Conservation (phyloP, 345 rosid genomes). For the Eucalyptus pauciflora region DNA sequence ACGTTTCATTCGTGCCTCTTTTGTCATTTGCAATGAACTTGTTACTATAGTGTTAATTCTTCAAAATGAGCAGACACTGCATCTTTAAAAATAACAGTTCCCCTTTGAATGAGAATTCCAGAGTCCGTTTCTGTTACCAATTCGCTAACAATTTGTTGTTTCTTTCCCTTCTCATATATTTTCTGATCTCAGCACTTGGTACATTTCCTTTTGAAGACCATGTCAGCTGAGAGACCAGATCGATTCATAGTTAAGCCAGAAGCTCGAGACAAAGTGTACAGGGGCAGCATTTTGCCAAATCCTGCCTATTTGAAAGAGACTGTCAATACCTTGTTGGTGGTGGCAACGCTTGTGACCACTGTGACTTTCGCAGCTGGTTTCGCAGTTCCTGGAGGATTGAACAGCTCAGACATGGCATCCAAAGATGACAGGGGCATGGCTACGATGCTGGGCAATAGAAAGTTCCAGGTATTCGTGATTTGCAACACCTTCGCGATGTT, state of each 20-base stretch:
- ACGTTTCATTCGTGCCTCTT: neutral
- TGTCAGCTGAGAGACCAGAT: neutral
- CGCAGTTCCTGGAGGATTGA: neutral
- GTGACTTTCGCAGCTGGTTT: neutral
- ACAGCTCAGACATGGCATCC: neutral
- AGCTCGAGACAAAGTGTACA: neutral
- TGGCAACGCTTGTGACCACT: neutral
- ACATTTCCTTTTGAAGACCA: rapidly evolving
- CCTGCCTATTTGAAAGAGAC: rapidly evolving
- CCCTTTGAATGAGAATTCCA: neutral
- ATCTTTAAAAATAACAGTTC: neutral
- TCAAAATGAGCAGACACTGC: neutral
- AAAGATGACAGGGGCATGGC: neutral
- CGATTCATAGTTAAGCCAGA: neutral
- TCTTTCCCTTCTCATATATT: neutral
- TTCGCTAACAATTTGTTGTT: neutral
- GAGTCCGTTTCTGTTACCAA: neutral
- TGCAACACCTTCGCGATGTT: neutral
- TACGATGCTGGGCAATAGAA: neutral
- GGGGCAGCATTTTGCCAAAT: rapidly evolving
- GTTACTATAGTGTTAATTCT: neutral
- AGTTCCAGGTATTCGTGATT: neutral
- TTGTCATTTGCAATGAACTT: neutral
- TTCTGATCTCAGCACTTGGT: rapidly evolving
- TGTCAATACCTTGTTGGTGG: rapidly evolving